phyloP scores from a whole-genome alignment of 148 eudicot genomes.

The Dysphania ambrosioides region DNA sequence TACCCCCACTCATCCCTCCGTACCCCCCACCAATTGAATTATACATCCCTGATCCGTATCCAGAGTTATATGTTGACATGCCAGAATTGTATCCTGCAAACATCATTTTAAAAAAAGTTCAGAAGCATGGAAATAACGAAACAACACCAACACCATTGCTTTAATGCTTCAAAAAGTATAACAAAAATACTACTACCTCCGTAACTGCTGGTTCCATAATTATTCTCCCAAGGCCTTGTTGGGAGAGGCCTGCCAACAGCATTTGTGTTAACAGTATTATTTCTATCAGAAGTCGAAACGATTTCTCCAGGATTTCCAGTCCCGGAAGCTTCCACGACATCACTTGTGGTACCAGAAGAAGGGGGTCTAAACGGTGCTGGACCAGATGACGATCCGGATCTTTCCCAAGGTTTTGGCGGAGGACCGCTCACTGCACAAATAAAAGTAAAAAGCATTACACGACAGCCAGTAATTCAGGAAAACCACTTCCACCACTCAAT shows the following conservation, averaged over 20 bases:
- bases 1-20: constrained; percentile 62
- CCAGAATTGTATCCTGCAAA: constrained; percentile 69
- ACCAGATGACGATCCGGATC: constrained; percentile 79
- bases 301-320: constrained; percentile 93
- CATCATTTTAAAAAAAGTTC: constrained; percentile 7
- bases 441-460: neutral
- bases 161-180: neutral
- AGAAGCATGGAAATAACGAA: constrained; percentile 2
- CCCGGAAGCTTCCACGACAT: constrained; percentile 96
- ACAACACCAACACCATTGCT: constrained; percentile 4
- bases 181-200: constrained; percentile 54
- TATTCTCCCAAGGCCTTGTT: constrained; percentile 89
- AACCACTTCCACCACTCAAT: neutral
- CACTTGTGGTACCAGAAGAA: constrained; percentile 80
- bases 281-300: constrained; percentile 59
- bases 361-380: constrained; percentile 92
- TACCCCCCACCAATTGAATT: constrained; percentile 71
- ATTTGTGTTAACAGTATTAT: constrained; percentile 42
- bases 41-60: constrained; percentile 61
- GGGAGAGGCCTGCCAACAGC: constrained; percentile 81
- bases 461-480: too few relatives aligned
- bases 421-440: constrained; percentile 46
- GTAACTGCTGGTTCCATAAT: constrained; percentile 38
- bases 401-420: constrained; percentile 98
- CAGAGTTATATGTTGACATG: constrained; percentile 49